phyloP scores from a whole-genome alignment of 1,139 yeast species.

The Geotrichum reessii region DNA sequence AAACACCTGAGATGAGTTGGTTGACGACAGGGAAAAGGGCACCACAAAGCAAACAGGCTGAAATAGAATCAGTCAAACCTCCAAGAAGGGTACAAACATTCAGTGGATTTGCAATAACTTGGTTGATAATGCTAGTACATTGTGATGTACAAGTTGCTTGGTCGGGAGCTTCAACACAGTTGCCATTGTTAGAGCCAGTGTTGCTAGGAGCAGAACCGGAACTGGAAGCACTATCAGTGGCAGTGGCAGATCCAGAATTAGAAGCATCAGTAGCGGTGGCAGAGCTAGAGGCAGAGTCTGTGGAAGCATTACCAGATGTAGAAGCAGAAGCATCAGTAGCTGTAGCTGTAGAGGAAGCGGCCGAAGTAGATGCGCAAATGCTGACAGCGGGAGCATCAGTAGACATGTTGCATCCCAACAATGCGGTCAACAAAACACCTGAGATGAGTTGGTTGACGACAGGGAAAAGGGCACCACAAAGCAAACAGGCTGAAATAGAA shows the following conservation, averaged over 20 bases:
- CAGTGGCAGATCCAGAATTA: too few relatives aligned
- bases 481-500: conserved; percentile 19
- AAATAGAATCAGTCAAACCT: conserved; percentile 18
- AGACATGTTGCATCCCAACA: neutral
- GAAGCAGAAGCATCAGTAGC: neutral
- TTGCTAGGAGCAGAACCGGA: neutral
- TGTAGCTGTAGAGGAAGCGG: neutral
- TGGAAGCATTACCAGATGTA: neutral
- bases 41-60: conserved; percentile 17
- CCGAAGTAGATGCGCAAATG: neutral
- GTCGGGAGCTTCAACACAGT: too few relatives aligned
- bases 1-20: neutral
- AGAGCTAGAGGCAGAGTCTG: conserved; percentile 3
- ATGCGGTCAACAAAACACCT: neutral
- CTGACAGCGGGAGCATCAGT: neutral
- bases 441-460: neutral
- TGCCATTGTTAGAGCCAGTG: too few relatives aligned
- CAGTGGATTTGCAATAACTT: too few relatives aligned
- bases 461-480: conserved; percentile 10
- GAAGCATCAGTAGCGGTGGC: neutral
- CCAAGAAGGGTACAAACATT: conserved; percentile 1
- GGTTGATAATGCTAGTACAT: too few relatives aligned
- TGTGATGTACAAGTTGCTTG: too few relatives aligned
- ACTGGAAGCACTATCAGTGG: neutral
- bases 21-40: conserved; percentile 5